Evolutionary conservation across 2,329 filamentous ascomycete genomes (phyloP), one percentile per base, ranked within the genome.

Genomic region (Sporothrix globosa): DNA sequence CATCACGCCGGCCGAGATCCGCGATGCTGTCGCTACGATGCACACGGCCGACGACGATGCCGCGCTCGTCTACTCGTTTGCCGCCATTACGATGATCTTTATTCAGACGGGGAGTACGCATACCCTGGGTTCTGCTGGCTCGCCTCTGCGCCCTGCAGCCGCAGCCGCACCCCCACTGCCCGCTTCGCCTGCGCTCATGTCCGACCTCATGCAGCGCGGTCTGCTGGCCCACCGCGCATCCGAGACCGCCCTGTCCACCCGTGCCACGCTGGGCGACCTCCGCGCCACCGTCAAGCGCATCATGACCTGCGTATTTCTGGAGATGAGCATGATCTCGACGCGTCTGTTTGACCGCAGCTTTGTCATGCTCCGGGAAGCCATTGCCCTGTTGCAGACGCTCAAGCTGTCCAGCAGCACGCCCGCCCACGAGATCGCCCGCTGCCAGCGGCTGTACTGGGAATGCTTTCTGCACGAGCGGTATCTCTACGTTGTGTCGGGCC

Each of bases 401-500:
- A 79, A 82, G 13, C 79, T 84, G 27, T 6, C 14, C 50, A 13
- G 34, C 7, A 4, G 9, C 19, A 67, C 63, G 5, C 19, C 63
- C n/a, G n/a, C n/a, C 11, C 21, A 48, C 69, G 69, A 69, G 46
- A 44, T 67, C 6, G 79, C 81, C 30, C 77, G 79, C 65, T 76
- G 82, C 65, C 83, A 86, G 72, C 79, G 85, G 3, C 76, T 86
- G 0, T 87, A 87, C 75, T 87, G 85, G 85, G 82, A 86, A 72
- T 82, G 81, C 14, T 87, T 84, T 73, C 84, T 87, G 44, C 85
- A 87, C 71, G 86, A 87, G 74, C 82, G 86, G 19, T 87, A 87
- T 74, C 74, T 85, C n/a, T 83, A 83, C 46, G 82, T 87, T 34
- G 78, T 84, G 4, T 82, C 85, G 52, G 84, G 84, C 56, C 82